Conservation (phyloP, 2,329 filamentous ascomycete species). For the Fusarium nisikadoi region DNA sequence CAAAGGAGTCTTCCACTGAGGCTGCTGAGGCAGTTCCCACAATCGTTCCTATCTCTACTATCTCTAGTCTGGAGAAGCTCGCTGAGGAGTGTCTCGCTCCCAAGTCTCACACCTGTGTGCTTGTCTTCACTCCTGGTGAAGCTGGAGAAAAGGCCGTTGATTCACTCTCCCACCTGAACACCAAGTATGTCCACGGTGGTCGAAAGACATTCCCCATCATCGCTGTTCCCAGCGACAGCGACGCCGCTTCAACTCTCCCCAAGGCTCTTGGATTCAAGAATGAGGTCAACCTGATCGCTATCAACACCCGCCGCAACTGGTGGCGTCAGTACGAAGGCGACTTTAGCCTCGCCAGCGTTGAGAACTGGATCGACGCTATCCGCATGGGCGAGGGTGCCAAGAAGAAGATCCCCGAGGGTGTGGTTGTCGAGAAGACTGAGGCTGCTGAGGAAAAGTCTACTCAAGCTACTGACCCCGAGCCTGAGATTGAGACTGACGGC, state of each 20-base stretch:
- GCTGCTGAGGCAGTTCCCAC: conserved; percentile 48
- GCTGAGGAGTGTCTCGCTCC: conserved; percentile 76
- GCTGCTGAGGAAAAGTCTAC: conserved; percentile 18
- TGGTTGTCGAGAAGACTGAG: conserved; percentile 57
- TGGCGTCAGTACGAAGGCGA: conserved; percentile 77
- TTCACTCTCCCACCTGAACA: conserved; percentile 76
- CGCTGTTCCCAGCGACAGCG: conserved; percentile 68
- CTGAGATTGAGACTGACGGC: conserved; percentile 39
- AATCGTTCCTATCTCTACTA: conserved; percentile 71
- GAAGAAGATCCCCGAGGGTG: conserved; percentile 73
- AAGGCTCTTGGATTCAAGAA: conserved; percentile 66
- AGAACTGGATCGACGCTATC: conserved; percentile 91
- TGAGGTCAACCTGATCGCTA: conserved; percentile 77
- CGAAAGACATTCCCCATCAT: conserved; percentile 86
- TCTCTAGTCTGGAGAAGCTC: conserved; percentile 72
- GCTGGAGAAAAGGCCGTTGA: conserved; percentile 67
- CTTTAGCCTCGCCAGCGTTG: conserved; percentile 71
- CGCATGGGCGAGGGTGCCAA: conserved; percentile 88
- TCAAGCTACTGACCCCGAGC: conserved; percentile 43
- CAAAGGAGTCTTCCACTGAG: conserved; percentile 38
- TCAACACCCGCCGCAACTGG: conserved; percentile 89
- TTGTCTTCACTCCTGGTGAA: conserved; percentile 73
- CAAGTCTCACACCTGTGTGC: conserved; percentile 84
- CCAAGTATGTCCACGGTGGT: conserved; percentile 75
- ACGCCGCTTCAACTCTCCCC: conserved; percentile 55